Evolutionary conservation across 1,139 yeast genomes (phyloP).

Genomic region (Kodamaea derodonti): DNA sequence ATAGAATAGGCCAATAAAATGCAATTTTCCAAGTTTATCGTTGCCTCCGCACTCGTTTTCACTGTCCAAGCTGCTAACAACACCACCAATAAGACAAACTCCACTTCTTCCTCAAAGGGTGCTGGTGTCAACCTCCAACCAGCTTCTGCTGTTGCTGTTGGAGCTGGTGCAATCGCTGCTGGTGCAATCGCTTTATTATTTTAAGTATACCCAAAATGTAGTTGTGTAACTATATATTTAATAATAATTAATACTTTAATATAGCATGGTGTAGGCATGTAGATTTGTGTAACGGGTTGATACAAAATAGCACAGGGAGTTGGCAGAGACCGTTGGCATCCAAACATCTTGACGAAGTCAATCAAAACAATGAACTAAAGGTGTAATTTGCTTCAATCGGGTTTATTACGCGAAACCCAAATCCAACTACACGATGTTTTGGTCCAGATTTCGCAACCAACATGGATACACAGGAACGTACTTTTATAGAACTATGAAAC

Average conservation of each 20-base stretch:
- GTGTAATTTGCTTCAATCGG: too few relatives aligned
- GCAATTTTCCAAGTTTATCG: constrained; percentile 11
- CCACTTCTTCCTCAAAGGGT: constrained; percentile 3
- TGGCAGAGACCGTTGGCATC: too few relatives aligned
- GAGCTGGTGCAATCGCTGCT: constrained; percentile 12
- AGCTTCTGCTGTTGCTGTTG: constrained; percentile 7
- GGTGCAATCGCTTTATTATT: constrained; percentile 12
- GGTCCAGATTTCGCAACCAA: too few relatives aligned
- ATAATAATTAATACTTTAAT: neutral
- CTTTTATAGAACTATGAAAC: too few relatives aligned
- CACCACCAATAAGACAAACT: constrained; percentile 5
- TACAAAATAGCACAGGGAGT: too few relatives aligned
- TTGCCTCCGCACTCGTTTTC: constrained; percentile 9
- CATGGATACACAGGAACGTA: too few relatives aligned
- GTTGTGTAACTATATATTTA: constrained; percentile 1
- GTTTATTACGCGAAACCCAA: too few relatives aligned
- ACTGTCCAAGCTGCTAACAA: constrained; percentile 12
- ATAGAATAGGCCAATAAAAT: constrained; percentile 3
- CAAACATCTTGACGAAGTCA: too few relatives aligned
- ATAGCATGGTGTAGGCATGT: neutral
- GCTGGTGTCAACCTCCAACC: constrained; percentile 7
- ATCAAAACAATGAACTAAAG: too few relatives aligned
- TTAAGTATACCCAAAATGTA: constrained; percentile 2
- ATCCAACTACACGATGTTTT: too few relatives aligned
- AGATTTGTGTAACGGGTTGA: too few relatives aligned